Evolutionary conservation across 345 rosid genomes (phyloP).

Genomic region (Eucalyptus brandiana): DNA sequence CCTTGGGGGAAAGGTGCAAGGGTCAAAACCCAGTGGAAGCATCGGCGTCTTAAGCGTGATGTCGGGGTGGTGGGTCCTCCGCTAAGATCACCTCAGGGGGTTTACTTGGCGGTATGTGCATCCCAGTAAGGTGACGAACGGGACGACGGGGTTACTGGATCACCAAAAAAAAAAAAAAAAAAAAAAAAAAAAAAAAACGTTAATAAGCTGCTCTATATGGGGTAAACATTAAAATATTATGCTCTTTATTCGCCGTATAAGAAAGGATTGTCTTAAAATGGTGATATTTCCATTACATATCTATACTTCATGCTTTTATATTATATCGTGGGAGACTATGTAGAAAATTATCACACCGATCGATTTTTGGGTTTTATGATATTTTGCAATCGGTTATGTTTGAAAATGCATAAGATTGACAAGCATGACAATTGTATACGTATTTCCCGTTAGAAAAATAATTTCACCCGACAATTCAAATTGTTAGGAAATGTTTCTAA

Average conservation of each 20-base stretch:
- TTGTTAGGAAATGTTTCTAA: neutral
- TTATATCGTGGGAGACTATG: neutral
- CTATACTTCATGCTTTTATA: neutral
- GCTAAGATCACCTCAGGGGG: too few relatives aligned
- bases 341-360: neutral
- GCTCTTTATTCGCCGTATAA: neutral
- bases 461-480: neutral
- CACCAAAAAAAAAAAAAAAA: too few relatives aligned
- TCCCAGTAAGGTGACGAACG: too few relatives aligned
- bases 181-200: neutral
- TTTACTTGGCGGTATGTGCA: too few relatives aligned
- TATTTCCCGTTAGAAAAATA: neutral
- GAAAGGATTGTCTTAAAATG: neutral
- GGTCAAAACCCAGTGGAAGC: too few relatives aligned
- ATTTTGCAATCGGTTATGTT: neutral
- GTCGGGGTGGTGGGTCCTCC: too few relatives aligned
- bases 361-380: neutral
- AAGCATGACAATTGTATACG: neutral
- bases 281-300: neutral
- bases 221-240: neutral
- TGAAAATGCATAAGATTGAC: neutral
- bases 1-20: too few relatives aligned
- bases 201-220: neutral
- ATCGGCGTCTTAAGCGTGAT: too few relatives aligned
- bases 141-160: too few relatives aligned